Evolutionary conservation across 352 stramenopile genomes (phyloP), one percentile per base, ranked within the genome.

Genomic region (Globisporangium paddicum): DNA sequence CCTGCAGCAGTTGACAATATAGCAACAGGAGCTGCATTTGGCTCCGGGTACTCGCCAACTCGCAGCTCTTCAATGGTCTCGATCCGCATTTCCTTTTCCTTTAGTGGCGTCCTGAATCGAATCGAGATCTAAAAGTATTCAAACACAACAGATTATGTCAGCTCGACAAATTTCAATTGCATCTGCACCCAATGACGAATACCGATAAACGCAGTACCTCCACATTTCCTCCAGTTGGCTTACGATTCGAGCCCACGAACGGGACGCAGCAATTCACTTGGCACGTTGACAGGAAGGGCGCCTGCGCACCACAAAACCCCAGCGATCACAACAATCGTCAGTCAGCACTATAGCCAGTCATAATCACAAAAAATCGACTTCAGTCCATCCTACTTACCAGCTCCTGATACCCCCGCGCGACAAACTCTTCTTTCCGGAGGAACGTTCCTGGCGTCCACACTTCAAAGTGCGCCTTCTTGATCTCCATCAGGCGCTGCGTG

Each of bases 401-500:
- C 67, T 80, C 72, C 55, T 87, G 75, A 60, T 88, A 89, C 13
- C 69, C 75, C 34, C 81, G 68, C 0, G 79, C 80, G 10, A 92
- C 63, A 6, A 90, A 61, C 64, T 93, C 79, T 13, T 82, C 58
- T n/a, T 80, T 89, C 4, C 76, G 70, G 16, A 91, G 79, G 8
- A 91, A 63, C 1, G 79, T 83, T 38, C 67, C 75, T 0, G 78
- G 67, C 2, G 73, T 77, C 76, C 82, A 91, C 45, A 93, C 78
- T 67, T 93, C 84, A 47, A 93, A 89, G 47, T 76, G 35, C 0
- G 77, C 78, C 46, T 92, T 93, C 56, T 89, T 89, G 19, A 93
- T 86, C 64, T 90, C 82, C 64, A 88, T 87, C n/a, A 93, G 63
- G 2, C 82, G 81, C 40, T 87, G 74, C 0, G 78, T 88, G 13